phyloP scores from a whole-genome alignment of 306 rosid genomes.

The Lathyrus tuberosus region DNA sequence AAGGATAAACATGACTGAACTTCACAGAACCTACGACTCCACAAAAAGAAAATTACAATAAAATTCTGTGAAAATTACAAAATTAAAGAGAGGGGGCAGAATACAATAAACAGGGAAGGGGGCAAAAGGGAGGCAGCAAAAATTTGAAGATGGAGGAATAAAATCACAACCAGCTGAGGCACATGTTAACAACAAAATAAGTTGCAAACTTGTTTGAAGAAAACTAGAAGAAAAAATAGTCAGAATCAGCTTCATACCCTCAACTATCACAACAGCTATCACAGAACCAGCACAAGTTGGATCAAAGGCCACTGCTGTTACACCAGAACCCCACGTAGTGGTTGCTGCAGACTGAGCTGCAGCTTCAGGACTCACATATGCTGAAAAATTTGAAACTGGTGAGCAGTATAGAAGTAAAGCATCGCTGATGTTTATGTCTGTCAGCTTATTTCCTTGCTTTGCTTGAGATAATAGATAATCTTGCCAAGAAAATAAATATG shows the following conservation, averaged over 20 bases:
- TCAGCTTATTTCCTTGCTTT: constrained; percentile 74
- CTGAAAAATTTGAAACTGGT: constrained; percentile 97
- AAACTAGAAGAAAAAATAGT: not conserved
- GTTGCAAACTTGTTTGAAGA: constrained; percentile 24
- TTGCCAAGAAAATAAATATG: constrained; percentile 95
- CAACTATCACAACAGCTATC: constrained; percentile 92
- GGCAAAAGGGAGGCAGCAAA: not conserved
- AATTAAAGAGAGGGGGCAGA: not conserved
- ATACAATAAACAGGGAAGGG: constrained; percentile 19
- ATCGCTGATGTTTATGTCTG: constrained; percentile 64
- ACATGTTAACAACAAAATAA: constrained; percentile 23
- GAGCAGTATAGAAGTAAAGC: constrained; percentile 85
- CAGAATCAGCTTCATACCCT: constrained; percentile 60
- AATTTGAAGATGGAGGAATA: constrained; percentile 7
- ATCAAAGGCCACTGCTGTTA: constrained; percentile 97
- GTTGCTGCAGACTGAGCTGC: constrained; percentile 98
- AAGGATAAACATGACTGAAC: constrained; percentile 16
- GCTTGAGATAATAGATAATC: constrained; percentile 79
- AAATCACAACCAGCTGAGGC: constrained; percentile 2
- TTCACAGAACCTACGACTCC: constrained; percentile 14
- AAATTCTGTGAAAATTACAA: not conserved
- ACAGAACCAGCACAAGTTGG: constrained; percentile 98
- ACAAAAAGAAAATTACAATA: constrained; percentile 6
- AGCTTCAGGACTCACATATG: constrained; percentile 96
- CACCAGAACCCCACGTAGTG: constrained; percentile 99